Conservation (phyloP, 495 filamentous ascomycete species). For the Neurospora terricola region DNA sequence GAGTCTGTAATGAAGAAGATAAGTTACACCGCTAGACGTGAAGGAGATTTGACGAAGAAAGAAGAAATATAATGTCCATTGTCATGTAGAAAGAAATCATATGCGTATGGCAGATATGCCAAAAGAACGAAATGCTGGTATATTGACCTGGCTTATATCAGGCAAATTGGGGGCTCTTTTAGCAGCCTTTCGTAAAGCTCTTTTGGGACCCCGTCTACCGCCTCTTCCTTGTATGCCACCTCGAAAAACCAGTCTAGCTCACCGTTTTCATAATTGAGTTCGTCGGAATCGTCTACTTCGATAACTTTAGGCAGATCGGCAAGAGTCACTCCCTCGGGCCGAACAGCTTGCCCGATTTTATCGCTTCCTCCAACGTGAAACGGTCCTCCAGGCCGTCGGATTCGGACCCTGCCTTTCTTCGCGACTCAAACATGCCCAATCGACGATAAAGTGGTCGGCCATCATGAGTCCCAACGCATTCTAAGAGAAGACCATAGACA, state of each 20-base stretch:
- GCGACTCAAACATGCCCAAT: background rate
- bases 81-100: background rate
- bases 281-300: background rate
- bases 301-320: background rate
- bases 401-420: background rate
- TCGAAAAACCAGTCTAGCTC: background rate
- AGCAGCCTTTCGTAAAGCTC: background rate
- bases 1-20: background rate
- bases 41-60: background rate
- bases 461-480: background rate
- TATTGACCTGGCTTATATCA: background rate
- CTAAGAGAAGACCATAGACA: background rate
- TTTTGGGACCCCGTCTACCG: background rate
- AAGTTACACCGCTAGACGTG: background rate
- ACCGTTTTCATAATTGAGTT: background rate
- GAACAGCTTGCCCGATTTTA: background rate
- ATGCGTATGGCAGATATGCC: background rate
- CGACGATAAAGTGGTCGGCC: background rate
- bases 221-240: background rate
- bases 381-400: background rate
- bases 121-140: background rate
- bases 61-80: background rate
- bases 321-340: background rate
- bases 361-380: background rate
- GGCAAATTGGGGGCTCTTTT: background rate